Conservation (phyloP, 352 stramenopile genomes). For the Saprolegnia parasitica region DNA sequence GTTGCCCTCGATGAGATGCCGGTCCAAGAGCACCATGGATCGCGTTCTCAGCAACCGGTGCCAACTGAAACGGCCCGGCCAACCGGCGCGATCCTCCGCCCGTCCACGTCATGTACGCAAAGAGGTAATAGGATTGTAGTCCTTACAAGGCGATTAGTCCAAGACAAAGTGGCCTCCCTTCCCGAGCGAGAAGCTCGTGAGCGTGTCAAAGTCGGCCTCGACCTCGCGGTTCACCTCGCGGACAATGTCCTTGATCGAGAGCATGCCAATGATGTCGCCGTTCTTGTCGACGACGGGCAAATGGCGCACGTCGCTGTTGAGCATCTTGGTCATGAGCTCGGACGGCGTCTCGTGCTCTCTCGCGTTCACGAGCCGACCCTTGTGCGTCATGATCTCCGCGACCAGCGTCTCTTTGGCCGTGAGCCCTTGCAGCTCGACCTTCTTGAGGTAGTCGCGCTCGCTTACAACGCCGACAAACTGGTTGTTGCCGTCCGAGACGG, state of each 20-base stretch:
- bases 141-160: conserved; percentile 41
- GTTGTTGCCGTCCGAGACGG: conserved; percentile 80
- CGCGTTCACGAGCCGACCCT: conserved; percentile 86
- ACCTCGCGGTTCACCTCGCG: conserved; percentile 79
- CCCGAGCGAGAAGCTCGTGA: conserved; percentile 71
- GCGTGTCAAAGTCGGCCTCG: conserved; percentile 71
- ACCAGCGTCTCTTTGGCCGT: conserved; percentile 81
- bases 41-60: too few species aligned
- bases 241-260: conserved; percentile 94
- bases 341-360: conserved; percentile 80
- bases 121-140: too few species aligned
- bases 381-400: conserved; percentile 93
- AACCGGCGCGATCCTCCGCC: neutral
- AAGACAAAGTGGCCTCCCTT: conserved; percentile 78
- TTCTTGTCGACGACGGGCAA: conserved; percentile 91
- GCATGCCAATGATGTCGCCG: conserved; percentile 87
- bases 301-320: conserved; percentile 92
- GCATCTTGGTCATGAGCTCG: conserved; percentile 95
- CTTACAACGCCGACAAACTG: conserved; percentile 90
- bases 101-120: neutral
- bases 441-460: conserved; percentile 95
- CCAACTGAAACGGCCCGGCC: too few species aligned
- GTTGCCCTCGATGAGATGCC: conserved; percentile 33
- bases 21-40: conserved; percentile 9
- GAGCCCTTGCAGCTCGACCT: conserved; percentile 91